Base-by-base conservation (phyloP, 2,329 filamentous ascomycete species). In the Talaromyces marneffei region DNA sequence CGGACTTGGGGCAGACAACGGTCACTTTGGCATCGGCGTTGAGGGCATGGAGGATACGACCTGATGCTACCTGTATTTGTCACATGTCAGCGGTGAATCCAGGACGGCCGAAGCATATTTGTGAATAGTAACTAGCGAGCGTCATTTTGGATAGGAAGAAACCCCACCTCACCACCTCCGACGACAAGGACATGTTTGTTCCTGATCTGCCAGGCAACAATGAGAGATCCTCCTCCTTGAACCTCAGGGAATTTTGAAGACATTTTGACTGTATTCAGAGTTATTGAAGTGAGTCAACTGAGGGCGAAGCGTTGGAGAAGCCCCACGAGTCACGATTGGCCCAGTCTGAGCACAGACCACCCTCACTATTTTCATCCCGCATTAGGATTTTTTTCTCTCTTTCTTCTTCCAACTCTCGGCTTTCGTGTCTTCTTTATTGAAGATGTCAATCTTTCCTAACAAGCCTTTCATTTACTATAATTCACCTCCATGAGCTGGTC, bases 191-290 rank as follows among this genome's bases (percentile, higher is more conserved):
- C 88, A 66, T 87, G 86, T 77, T 95, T 97, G 75, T 88, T 87
- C 72, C 87, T 89, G 70, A 96, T 87, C 79, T 97, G 94, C 92
- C 93, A 99, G 72, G 94, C 94, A 57, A 99, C 80, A 65, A 99
- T 94, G 66, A 99, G 79, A 64, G 93, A 97, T 62, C 92, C 94
- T 57, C 93, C 93, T 61, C 91, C 90, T 76, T 97, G 87, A 29
- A 97, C 85, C 65, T 88, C 82, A 61, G 92, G 91, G 71, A 90
- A 97, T 56, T 83, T 73, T 12, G 73, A 71, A 57, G 79, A 73
- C 81, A 83, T 83, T 8, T 29, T 50, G 46, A 27, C 4, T 8
- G 33, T 55, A 12, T n/a, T 14, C 10, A 10, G 18, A 16, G 20
- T 53, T n/a, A 8, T 27, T 27, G 20, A n/a, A 3, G 14, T 12